These are phyloP conservation scores for Sarocladiaceae sp. DNA, from an alignment of 2,329 filamentous ascomycete genomes.

Conservation along the genomic window DNA sequence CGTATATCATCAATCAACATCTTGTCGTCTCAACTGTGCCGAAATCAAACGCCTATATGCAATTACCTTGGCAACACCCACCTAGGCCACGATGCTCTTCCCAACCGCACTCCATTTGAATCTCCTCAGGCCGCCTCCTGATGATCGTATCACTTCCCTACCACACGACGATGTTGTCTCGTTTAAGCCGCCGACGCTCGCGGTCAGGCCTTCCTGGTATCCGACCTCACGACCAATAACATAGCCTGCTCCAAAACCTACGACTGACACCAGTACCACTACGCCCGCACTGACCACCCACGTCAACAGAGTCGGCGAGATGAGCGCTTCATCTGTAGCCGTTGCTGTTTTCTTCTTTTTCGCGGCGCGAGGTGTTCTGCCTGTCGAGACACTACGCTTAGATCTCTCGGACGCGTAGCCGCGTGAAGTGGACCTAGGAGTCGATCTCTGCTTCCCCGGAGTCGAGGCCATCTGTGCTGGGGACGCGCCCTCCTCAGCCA, in stretches of 20 bases:
- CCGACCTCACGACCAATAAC: slow-evolving; percentile 62
- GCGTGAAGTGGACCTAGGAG: slow-evolving; percentile 22
- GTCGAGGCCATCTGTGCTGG: slow-evolving; percentile 12
- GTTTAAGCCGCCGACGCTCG: slow-evolving; percentile 35
- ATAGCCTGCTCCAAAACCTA: slow-evolving; percentile 63
- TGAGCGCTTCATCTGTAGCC: slow-evolving; percentile 32
- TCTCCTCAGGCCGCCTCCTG: slow-evolving; percentile 43
- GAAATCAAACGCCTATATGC: slow-evolving; percentile 8
- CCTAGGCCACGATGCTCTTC: slow-evolving; percentile 39
- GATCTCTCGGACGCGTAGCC: slow-evolving; percentile 32
- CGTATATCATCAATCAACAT: no score
- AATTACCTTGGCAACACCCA: neutral
- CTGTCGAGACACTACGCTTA: slow-evolving; percentile 40
- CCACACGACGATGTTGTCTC: slow-evolving; percentile 41
- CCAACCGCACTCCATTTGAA: slow-evolving; percentile 50
- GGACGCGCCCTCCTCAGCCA: slow-evolving; percentile 26
- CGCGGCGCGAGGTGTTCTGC: slow-evolving; percentile 37
- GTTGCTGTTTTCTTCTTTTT: slow-evolving; percentile 52
- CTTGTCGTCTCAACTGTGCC: no score
- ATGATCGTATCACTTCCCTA: slow-evolving; percentile 45
- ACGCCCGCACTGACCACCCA: slow-evolving; percentile 63
- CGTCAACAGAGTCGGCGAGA: slow-evolving; percentile 55
- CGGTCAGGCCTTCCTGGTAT: slow-evolving; percentile 48
- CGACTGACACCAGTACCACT: slow-evolving; percentile 60
- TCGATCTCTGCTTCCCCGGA: slow-evolving; percentile 22